Evolutionary conservation across 768 basidiomycete genomes (phyloP), one percentile per base, ranked within the genome.

Genomic region (Tulasnella sp.): DNA sequence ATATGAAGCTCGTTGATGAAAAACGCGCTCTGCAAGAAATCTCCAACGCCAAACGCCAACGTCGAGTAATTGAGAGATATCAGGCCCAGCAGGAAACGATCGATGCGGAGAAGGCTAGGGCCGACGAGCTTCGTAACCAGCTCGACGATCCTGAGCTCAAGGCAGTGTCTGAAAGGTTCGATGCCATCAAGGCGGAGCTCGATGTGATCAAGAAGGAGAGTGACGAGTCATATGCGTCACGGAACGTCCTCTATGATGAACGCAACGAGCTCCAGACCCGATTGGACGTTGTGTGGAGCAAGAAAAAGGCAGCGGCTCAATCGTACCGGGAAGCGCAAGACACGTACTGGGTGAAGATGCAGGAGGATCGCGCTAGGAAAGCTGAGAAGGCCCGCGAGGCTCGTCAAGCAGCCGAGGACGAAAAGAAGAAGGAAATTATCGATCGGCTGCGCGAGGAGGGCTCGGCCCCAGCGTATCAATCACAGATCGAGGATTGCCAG

Each of bases 11-110:
- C 61, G 92, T 84, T 26, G 94, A 96, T 59, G 96, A 99, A 73
- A 97, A 96, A 74, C 85, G 91, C 53, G 88, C 93, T 3, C 78
- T 99, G n/a, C 79, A 81, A 64, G 95, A 98, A 66, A 95, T 99
- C 63, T 81, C 78, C 63, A 77, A 78, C 45, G 74, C 77, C 63
- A 88, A 80, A 68, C 85, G 90, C 44, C 77, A 73, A 61, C 84
- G 90, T 53, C 84, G 78, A 69, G 73, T 74, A 11, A 83, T 98
- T 60, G 93, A 98, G 71, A 70, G 78, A 54, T 92, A 94, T 76
- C 82, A 89, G 65, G 74, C 80, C 0, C 78, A 87, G 47, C 86
- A 96, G 65, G 82, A 85, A 1, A 70, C 82, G 26, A 93, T 99
- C 65, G 88, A 94, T 50, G 79, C 79, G 8, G 87, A 92, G 70